Conservation (phyloP, 2,329 filamentous ascomycete genomes). For the Fusarium beomiforme region DNA sequence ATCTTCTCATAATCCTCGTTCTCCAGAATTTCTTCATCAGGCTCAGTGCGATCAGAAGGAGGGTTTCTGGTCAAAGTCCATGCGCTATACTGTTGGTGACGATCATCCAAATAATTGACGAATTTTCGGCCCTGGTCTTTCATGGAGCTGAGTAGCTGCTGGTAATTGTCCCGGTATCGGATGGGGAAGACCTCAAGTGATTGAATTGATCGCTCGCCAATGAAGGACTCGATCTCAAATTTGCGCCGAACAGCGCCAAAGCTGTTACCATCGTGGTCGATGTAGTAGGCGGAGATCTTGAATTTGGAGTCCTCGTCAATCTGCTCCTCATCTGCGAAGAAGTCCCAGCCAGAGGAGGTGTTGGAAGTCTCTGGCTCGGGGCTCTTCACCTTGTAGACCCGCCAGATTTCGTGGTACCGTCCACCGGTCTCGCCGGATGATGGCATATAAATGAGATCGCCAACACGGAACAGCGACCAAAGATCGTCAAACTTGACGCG, state of each 20-base stretch:
- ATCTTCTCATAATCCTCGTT: slow-evolving; percentile 46
- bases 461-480: slow-evolving; percentile 54
- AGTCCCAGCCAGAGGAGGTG: slow-evolving; percentile 48
- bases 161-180: slow-evolving; percentile 49
- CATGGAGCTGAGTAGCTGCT: slow-evolving; percentile 48
- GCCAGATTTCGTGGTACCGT: slow-evolving; percentile 53
- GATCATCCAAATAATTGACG: slow-evolving; percentile 47
- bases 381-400: slow-evolving; percentile 48
- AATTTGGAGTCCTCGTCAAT: slow-evolving; percentile 46
- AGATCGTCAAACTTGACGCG: slow-evolving; percentile 54
- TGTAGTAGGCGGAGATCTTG: slow-evolving; percentile 53
- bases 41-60: slow-evolving; percentile 38
- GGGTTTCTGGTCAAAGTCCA: slow-evolving; percentile 55
- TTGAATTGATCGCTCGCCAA: slow-evolving; percentile 51
- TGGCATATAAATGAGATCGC: slow-evolving; percentile 55
- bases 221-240: slow-evolving; percentile 51
- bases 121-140: slow-evolving; percentile 49
- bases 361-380: slow-evolving; percentile 46
- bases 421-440: slow-evolving; percentile 47
- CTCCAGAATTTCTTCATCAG: slow-evolving; percentile 48
- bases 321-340: slow-evolving; percentile 49
- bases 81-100: slow-evolving; percentile 53
- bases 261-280: slow-evolving; percentile 53
- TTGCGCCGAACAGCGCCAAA: slow-evolving; percentile 52
- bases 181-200: slow-evolving; percentile 52